Evolutionary conservation across 2,329 filamentous ascomycete species (phyloP).

Genomic region (Aureobasidium vineae): DNA sequence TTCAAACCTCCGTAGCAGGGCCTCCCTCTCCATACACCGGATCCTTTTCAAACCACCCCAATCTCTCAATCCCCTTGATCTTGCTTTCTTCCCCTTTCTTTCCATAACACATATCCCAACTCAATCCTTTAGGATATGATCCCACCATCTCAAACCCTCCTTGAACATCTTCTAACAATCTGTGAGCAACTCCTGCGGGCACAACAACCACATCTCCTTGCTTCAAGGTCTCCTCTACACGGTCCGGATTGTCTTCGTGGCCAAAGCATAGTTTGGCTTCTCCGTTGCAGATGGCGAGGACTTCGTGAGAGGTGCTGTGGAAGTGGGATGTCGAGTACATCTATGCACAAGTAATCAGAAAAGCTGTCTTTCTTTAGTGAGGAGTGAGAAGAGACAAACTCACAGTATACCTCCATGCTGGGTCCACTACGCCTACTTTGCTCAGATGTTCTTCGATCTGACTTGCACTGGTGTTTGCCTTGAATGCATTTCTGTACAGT

Average conservation of each 20-base stretch:
- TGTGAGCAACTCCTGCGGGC: slow-evolving; percentile 64
- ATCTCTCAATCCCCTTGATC: slow-evolving; percentile 47
- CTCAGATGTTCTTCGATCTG: slow-evolving; percentile 58
- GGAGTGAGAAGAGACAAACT: neutral
- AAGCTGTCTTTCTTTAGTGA: neutral
- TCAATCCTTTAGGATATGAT: slow-evolving; percentile 57
- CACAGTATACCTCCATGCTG: slow-evolving; percentile 63
- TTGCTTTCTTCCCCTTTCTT: slow-evolving; percentile 55
- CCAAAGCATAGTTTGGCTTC: slow-evolving; percentile 64
- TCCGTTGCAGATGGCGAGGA: slow-evolving; percentile 60
- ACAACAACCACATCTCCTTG: slow-evolving; percentile 64
- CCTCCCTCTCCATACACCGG: slow-evolving; percentile 59
- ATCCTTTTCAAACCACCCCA: slow-evolving; percentile 61
- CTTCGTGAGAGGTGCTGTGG: slow-evolving; percentile 66
- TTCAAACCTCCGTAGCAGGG: slow-evolving; percentile 49
- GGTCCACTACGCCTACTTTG: slow-evolving; percentile 54
- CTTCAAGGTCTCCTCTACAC: slow-evolving; percentile 56
- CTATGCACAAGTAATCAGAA: neutral
- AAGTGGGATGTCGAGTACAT: slow-evolving; percentile 68
- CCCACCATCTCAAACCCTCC: slow-evolving; percentile 66
- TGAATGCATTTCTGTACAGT: slow-evolving; percentile 63
- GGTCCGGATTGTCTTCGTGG: slow-evolving; percentile 58
- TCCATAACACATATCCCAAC: slow-evolving; percentile 73
- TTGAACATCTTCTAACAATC: slow-evolving; percentile 57
- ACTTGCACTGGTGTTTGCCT: slow-evolving; percentile 44